Percentiles rank a stretch among this genome's conserved stretches.
Evolutionary conservation across 495 filamentous ascomycete genomes (phyloP).

Genomic region (Chaetomidium leptoderma): DNA sequence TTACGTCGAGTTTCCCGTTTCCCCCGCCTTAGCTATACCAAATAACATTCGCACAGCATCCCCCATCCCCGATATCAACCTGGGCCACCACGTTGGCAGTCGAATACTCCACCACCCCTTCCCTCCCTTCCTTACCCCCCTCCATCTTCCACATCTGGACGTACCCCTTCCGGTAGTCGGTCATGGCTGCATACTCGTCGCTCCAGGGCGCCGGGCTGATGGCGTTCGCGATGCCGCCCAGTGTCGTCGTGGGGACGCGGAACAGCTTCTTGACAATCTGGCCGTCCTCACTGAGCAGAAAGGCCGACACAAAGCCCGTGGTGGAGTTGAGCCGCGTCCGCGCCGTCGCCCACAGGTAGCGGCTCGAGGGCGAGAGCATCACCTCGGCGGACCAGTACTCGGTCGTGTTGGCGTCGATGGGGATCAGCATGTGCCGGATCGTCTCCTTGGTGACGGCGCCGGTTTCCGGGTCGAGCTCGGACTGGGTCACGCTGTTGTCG

Average conservation of each 20-base stretch:
- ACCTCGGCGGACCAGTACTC: conserved; percentile 39
- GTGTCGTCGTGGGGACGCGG: conserved; percentile 29
- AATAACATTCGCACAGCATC: conserved; percentile 38
- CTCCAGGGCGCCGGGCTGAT: conserved; percentile 33
- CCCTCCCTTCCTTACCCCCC: conserved; percentile 6
- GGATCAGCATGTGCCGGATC: conserved; percentile 23
- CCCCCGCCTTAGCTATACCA: conserved; percentile 24
- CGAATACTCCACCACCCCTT: conserved; percentile 20
- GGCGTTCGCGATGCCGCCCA: conserved; percentile 34
- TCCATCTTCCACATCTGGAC: conserved; percentile 37
- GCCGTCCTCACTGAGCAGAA: conserved; percentile 26
- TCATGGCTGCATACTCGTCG: conserved; percentile 22
- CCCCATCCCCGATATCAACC: conserved; percentile 31
- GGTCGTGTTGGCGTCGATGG: conserved; percentile 15
- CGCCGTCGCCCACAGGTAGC: conserved; percentile 38
- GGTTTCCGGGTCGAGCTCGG: conserved; percentile 23
- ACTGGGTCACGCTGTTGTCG: neutral
- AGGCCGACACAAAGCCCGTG: conserved; percentile 33
- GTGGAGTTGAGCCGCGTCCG: conserved; percentile 18
- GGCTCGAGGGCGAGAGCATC: conserved; percentile 29
- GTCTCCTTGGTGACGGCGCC: conserved; percentile 11
- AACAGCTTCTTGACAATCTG: conserved; percentile 32
- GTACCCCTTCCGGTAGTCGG: conserved; percentile 30
- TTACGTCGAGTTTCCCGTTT: too few species aligned
- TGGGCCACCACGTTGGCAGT: conserved; percentile 26